These are phyloP conservation scores for Alternaria sp. DNA, from an alignment of 2,329 filamentous ascomycete genomes.

Conservation along the genomic window DNA sequence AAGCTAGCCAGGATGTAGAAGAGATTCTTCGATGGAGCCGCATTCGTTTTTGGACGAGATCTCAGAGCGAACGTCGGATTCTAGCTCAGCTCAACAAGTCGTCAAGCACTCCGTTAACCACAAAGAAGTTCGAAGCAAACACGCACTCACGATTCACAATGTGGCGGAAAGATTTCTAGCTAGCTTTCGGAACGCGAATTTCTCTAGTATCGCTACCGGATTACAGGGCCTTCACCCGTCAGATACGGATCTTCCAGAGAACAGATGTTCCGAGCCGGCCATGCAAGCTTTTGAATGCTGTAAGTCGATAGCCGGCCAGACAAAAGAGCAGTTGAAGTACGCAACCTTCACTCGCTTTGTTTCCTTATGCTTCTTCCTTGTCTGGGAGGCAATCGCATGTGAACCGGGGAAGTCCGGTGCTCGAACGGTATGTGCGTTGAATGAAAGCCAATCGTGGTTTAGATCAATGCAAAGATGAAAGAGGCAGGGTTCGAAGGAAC, in stretches of 20 bases:
- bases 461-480: background rate
- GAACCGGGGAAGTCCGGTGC: background rate
- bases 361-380: constrained; percentile 4
- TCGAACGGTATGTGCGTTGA: background rate
- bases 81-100: no score
- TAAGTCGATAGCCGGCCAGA: background rate
- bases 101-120: no score
- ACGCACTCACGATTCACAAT: no score
- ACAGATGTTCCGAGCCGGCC: background rate
- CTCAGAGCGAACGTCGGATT: no score
- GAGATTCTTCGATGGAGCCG: no score
- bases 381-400: constrained; percentile 1
- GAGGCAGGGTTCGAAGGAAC: constrained; percentile 1
- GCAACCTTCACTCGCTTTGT: constrained; percentile 1
- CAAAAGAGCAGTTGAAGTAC: constrained; percentile 1
- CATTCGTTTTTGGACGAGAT: no score
- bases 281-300: background rate
- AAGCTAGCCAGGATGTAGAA: no score
- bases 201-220: no score
- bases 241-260: background rate
- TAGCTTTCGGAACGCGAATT: no score
- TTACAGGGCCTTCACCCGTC: no score
- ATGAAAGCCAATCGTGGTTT: background rate
- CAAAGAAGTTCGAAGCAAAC: no score
- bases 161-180: no score